Base-by-base conservation (phyloP, 768 basidiomycete genomes). In the Kwoniella dendrophila region DNA sequence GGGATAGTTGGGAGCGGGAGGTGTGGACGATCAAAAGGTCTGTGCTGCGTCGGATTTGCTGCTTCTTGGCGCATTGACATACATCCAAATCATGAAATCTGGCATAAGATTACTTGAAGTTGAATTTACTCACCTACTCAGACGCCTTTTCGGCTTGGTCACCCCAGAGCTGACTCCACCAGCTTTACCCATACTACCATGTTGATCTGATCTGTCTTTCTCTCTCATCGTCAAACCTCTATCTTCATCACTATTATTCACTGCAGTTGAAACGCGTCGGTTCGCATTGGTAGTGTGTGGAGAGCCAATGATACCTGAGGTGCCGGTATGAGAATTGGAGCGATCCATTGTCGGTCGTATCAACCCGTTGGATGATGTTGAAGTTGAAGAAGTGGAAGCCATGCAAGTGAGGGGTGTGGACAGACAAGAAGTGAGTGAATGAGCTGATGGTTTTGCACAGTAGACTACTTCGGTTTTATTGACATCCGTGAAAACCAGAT, bases 121-220 rank as follows among this genome's bases (percentile, higher is more conserved):
- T 6, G 8, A 57, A 16, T 11, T 11, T 6, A 60, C 74, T 70
- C 62, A 73, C 74, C 67, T 70, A 57, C 70, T 73, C 48, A 71
- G 30, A 18, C 74, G 52, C 45, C 68, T 51, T 45, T 73, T 75
- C 1, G 72, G 72, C 45, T 61, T 64, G 12, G 72, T 74, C 10
- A 67, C 61, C 3, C 72, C 72, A 11, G 62, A 64, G 16, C 66
- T 66, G 7, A 74, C 70, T 12, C 69, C 67, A 8, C 69, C 72
- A 29, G 67, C 72, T 29, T 66, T 64, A 5, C 72, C 72, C 33
- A 67, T 50, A 56, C 71, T 73, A 12, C 56, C 52, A 26, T 61
- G 59, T 10, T 65, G 61, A 11, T 62, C 60, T 20, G 36, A 38
- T 38, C 52, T 55, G 30, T 59, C 64, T 22, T 52, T 32, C 7